phyloP scores from a whole-genome alignment of 2,329 filamentous ascomycete genomes.

The Dactylellina cionopaga region DNA sequence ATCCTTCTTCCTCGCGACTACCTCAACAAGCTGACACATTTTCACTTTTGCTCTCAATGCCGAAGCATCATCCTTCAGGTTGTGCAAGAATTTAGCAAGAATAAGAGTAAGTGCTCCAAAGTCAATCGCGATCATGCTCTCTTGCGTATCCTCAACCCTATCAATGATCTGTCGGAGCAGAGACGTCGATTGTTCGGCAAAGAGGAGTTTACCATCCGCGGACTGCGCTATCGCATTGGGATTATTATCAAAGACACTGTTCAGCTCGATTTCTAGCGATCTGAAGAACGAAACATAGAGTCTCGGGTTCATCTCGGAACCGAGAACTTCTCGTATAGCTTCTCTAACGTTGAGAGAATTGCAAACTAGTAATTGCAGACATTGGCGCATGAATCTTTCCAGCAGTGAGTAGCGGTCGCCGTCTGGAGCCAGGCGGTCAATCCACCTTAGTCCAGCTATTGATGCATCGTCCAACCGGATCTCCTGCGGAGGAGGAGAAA shows the following conservation, averaged over 20 bases:
- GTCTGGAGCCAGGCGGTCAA: conserved; percentile 70
- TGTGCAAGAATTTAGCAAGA: conserved; percentile 74
- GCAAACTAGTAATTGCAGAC: conserved; percentile 73
- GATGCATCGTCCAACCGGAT: conserved; percentile 67
- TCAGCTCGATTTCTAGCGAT: conserved; percentile 72
- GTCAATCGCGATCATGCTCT: conserved; percentile 72
- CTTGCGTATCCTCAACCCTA: conserved; percentile 71
- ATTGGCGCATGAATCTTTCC: conserved; percentile 70
- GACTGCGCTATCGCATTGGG: conserved; percentile 60
- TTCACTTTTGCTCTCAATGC: conserved; percentile 74
- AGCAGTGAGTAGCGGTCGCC: conserved; percentile 71
- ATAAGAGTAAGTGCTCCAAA: conserved; percentile 72
- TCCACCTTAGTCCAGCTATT: conserved; percentile 71
- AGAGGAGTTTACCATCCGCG: conserved; percentile 71
- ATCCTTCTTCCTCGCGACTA: conserved; percentile 73
- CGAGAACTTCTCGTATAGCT: conserved; percentile 73
- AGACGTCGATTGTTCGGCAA: conserved; percentile 74
- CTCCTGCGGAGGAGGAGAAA: conserved; percentile 65
- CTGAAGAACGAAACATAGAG: conserved; percentile 73
- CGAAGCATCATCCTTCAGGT: conserved; percentile 67
- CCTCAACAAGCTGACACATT: conserved; percentile 74
- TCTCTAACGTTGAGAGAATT: conserved; percentile 73
- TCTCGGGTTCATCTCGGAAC: conserved; percentile 71
- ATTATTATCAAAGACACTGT: conserved; percentile 55
- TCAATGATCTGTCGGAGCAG: conserved; percentile 73